Percentiles rank a stretch among this genome's conserved stretches.
Conservation (phyloP, 305 asterid species). For the Fraxinus dipetala region DNA sequence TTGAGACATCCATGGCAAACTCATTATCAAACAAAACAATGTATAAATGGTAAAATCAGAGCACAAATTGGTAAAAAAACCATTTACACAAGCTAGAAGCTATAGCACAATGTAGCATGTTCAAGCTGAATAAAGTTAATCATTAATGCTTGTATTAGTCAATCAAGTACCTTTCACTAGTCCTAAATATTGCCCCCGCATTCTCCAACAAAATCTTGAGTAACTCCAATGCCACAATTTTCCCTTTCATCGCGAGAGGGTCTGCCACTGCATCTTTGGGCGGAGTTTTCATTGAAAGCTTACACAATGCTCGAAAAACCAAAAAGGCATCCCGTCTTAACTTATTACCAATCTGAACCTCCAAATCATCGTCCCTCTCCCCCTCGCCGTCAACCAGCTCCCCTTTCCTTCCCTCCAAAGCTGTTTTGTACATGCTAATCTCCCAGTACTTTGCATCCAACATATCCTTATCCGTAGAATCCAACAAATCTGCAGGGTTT, state of each 20-base stretch:
- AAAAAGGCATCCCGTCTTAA: slow-evolving; percentile 90
- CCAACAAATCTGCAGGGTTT: slow-evolving; percentile 95
- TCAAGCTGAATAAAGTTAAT: background rate
- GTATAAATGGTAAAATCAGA: background rate
- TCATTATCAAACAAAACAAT: background rate
- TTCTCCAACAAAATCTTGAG: slow-evolving; percentile 96
- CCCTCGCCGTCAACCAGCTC: slow-evolving; percentile 88
- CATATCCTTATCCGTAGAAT: slow-evolving; percentile 98
- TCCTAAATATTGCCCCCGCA: slow-evolving; percentile 93
- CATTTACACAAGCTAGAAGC: slow-evolving; percentile 9
- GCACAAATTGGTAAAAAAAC: slow-evolving; percentile 7
- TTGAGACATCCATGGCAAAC: background rate
- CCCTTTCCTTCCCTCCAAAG: slow-evolving; percentile 94
- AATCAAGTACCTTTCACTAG: slow-evolving; percentile 73
- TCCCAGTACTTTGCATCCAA: slow-evolving; percentile 99
- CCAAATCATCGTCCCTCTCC: slow-evolving; percentile 94
- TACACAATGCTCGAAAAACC: slow-evolving; percentile 91
- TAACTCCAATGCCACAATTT: slow-evolving; percentile 92
- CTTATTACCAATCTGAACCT: slow-evolving; percentile 95
- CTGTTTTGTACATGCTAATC: slow-evolving; percentile 97
- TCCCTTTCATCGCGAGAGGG: slow-evolving; percentile 94
- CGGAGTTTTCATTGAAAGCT: slow-evolving; percentile 97
- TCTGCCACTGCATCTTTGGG: slow-evolving; percentile 87
- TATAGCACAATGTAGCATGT: slow-evolving; percentile 12
- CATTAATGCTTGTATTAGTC: background rate